These are phyloP conservation scores for Spergularia azorica DNA, from an alignment of 179 eudicot species.

Conservation along the genomic window DNA sequence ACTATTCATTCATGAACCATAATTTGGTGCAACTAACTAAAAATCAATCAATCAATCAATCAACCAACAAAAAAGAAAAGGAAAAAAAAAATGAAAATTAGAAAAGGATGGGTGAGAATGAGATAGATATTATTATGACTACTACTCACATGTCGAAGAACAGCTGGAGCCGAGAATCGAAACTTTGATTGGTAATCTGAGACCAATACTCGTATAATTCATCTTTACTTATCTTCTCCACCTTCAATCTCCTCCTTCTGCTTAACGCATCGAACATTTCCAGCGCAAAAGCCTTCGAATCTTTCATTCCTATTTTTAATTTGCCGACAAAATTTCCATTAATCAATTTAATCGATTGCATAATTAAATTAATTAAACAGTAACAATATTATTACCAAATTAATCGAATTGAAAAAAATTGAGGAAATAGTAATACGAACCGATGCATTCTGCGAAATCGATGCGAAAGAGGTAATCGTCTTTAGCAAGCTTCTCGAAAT, in stretches of 20 bases:
- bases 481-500: conserved; percentile 60
- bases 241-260: conserved; percentile 73
- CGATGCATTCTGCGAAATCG: conserved; percentile 94
- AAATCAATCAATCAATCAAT: conserved; percentile 8
- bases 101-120: background rate
- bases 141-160: conserved; percentile 92
- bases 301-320: conserved; percentile 92
- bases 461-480: conserved; percentile 64
- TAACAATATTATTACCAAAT: too few relatives aligned
- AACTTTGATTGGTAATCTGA: conserved; percentile 87
- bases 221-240: conserved; percentile 74
- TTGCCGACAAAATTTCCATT: too few relatives aligned
- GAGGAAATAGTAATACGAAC: conserved; percentile 29
- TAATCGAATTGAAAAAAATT: background rate
- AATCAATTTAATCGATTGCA: too few relatives aligned
- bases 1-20: too few relatives aligned
- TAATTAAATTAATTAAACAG: too few relatives aligned
- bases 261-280: conserved; percentile 86
- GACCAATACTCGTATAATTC: conserved; percentile 88
- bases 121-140: background rate
- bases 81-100: background rate
- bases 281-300: conserved; percentile 81
- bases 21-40: too few relatives aligned
- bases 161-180: conserved; percentile 96
- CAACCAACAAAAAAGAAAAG: too few relatives aligned